Base-by-base conservation (phyloP, 805 yeast genomes). In the Hanseniaspora jakobsenii region DNA sequence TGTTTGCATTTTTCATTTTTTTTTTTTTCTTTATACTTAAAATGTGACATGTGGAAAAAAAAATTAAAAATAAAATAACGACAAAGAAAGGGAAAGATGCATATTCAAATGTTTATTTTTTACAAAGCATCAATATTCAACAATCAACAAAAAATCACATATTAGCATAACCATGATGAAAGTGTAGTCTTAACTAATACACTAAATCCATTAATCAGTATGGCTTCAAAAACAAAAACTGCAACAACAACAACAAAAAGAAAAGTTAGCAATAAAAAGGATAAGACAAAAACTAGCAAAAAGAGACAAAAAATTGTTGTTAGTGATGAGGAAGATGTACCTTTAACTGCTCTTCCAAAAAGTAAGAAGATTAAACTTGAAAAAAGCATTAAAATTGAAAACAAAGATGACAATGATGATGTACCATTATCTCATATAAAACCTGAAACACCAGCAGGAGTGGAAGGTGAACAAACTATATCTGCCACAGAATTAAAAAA, bases 371-470 rank as follows among this genome's bases (percentile, higher is more conserved):
- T 35, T n/a, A 13, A 6, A 16, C 16, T 24, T 12, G 5, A 28
- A 13, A 35, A 27, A 16, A 43, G n/a, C n/a, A 31, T 18, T 35
- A 50, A 43, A 40, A 19, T 37, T 17, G 16, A 44, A 36, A 36
- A 39, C 49, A 55, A 50, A 57, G 49, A 49, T 40, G 32, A 6
- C 61, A 61, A 61, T 50, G 40, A 23, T 37, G 47, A 31, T 43
- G 35, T 32, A n/a, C 39, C 21, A 31, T 38, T 13, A 29, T 30
- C 14, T 29, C 26, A 19, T 12, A 47, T 18, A 29, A 27, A n/a
- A 49, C 27, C 38, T 18, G 26, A 27, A 49, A 38, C 43, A 32
- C 42, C 19, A n/a, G n/a, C n/a, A n/a, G n/a, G 35, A 41, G 32
- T 47, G 24, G 31, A 39, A 44, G 49, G 48, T 34, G 22, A 34